Conservation (phyloP, 352 stramenopile genomes). For the Phytophthora constricta region DNA sequence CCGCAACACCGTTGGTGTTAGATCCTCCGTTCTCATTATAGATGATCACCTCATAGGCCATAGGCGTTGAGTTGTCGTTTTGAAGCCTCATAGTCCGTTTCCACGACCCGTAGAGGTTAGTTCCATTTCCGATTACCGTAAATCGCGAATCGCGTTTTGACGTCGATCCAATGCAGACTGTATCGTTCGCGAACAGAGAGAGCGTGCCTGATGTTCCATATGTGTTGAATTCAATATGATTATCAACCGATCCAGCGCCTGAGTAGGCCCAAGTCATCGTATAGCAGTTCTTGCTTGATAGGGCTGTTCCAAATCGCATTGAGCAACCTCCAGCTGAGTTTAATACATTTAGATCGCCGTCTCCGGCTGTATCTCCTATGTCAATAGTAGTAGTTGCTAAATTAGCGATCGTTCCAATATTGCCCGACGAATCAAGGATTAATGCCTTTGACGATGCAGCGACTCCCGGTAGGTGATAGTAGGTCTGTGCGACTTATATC, state of each 20-base stretch:
- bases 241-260: neutral
- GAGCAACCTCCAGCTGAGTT: neutral
- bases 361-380: neutral
- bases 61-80: neutral
- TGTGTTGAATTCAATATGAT: neutral
- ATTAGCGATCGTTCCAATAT: neutral
- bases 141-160: neutral
- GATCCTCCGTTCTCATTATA: neutral
- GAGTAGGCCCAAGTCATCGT: neutral
- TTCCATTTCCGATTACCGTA: neutral
- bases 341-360: neutral
- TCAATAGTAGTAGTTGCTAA: neutral
- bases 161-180: neutral
- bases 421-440: neutral
- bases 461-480: neutral
- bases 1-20: neutral
- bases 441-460: neutral
- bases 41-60: neutral
- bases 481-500: too few species aligned
- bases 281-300: neutral
- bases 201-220: neutral
- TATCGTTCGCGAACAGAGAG: neutral
- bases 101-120: neutral
- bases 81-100: neutral
- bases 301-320: neutral